Conservation (phyloP, 2,329 filamentous ascomycete species). For the Rosellinia necatrix region DNA sequence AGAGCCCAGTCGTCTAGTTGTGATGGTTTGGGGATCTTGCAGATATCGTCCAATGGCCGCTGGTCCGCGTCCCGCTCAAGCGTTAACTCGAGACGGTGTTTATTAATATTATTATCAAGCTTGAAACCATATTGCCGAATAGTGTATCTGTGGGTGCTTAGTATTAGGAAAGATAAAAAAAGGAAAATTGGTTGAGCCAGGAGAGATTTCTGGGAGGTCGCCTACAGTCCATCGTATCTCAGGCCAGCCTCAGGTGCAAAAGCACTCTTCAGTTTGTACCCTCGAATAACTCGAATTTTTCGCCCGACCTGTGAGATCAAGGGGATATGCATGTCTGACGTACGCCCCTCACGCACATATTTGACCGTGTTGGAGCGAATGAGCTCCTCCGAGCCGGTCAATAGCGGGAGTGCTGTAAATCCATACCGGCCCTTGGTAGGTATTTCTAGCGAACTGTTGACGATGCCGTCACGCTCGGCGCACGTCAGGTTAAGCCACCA, state of each 20-base stretch:
- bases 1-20: slow-evolving; percentile 61
- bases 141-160: slow-evolving; percentile 48
- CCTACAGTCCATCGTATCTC: slow-evolving; percentile 63
- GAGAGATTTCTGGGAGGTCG: slow-evolving; percentile 7
- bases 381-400: slow-evolving; percentile 56
- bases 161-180: no score
- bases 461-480: slow-evolving; percentile 60
- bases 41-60: slow-evolving; percentile 47
- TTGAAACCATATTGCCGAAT: slow-evolving; percentile 54
- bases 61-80: slow-evolving; percentile 52
- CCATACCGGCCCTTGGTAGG: slow-evolving; percentile 54
- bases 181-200: not conserved
- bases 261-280: slow-evolving; percentile 54
- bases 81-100: slow-evolving; percentile 51
- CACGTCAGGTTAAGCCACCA: slow-evolving; percentile 64
- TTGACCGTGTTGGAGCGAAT: slow-evolving; percentile 41
- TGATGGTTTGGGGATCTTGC: slow-evolving; percentile 55
- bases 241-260: slow-evolving; percentile 57
- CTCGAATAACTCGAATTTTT: slow-evolving; percentile 57
- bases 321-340: slow-evolving; percentile 52
- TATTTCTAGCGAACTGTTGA: slow-evolving; percentile 49
- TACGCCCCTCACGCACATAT: slow-evolving; percentile 52
- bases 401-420: slow-evolving; percentile 53
- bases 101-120: slow-evolving; percentile 45
- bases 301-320: slow-evolving; percentile 55